Conservation (phyloP, 371 early-diverging fungal species). For the Lichtheimia ramosa region DNA sequence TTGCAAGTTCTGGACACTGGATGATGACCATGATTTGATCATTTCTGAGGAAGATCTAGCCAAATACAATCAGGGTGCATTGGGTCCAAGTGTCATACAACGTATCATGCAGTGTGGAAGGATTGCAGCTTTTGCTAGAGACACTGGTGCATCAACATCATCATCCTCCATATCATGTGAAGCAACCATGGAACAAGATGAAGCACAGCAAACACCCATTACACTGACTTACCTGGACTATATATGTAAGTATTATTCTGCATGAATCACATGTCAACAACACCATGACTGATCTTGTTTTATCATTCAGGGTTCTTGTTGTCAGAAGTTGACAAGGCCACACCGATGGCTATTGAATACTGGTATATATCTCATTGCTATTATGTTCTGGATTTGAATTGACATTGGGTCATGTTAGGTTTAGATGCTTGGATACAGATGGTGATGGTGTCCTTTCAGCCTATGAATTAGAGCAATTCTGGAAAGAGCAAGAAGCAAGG, state of each 20-base stretch:
- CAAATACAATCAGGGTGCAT: constrained; percentile 63
- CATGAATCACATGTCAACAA: too few species aligned
- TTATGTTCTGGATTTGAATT: not conserved
- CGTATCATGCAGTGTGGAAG: constrained; percentile 58
- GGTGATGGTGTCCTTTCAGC: constrained; percentile 83
- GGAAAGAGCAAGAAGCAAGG: constrained; percentile 72
- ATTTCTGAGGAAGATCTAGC: constrained; percentile 63
- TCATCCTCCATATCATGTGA: constrained; percentile 1
- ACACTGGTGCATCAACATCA: not conserved
- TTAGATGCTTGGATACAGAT: constrained; percentile 88
- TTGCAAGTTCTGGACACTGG: constrained; percentile 93
- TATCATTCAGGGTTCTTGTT: constrained; percentile 74
- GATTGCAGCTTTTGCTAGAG: constrained; percentile 32
- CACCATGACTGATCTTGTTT: not conserved
- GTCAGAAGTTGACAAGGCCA: constrained; percentile 85
- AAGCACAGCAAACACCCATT: not conserved
- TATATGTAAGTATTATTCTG: constrained; percentile 41
- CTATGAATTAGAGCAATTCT: constrained; percentile 84
- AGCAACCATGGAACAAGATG: not conserved
- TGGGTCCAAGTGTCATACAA: constrained; percentile 57
- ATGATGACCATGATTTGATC: constrained; percentile 73
- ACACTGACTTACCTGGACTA: constrained; percentile 56
- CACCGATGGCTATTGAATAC: constrained; percentile 78
- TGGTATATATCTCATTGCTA: constrained; percentile 66
- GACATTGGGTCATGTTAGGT: constrained; percentile 35